Percentiles rank a stretch among this genome's conserved stretches.
These are phyloP conservation scores for Sisymbrium altissimum DNA, from an alignment of 345 rosid genomes.

Conservation along the genomic window DNA sequence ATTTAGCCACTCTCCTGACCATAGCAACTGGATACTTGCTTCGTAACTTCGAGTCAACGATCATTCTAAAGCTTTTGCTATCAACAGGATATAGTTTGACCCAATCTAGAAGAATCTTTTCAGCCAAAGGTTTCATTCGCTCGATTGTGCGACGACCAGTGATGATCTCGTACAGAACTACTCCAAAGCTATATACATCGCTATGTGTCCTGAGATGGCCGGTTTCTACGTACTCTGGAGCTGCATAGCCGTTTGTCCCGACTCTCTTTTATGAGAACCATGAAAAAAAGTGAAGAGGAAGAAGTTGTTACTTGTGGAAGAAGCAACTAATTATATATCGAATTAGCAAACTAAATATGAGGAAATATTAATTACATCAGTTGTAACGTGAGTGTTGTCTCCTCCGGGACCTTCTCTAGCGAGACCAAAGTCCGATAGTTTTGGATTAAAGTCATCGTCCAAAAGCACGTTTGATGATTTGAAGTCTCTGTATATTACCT, in stretches of 20 bases:
- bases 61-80: slow-evolving; percentile 63
- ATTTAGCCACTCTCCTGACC: slow-evolving; percentile 52
- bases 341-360: neutral
- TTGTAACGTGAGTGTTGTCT: slow-evolving; percentile 77
- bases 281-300: neutral
- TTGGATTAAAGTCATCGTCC: slow-evolving; percentile 56
- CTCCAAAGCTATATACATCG: slow-evolving; percentile 86
- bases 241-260: slow-evolving; percentile 95
- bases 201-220: slow-evolving; percentile 74
- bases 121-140: slow-evolving; percentile 51
- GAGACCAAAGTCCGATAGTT: slow-evolving; percentile 93
- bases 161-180: slow-evolving; percentile 88
- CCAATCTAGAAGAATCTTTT: slow-evolving; percentile 87
- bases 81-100: slow-evolving; percentile 72
- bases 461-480: slow-evolving; percentile 85
- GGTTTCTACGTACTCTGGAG: slow-evolving; percentile 83
- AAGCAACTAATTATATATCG: neutral
- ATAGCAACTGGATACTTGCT: slow-evolving; percentile 43
- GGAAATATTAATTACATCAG: slow-evolving; percentile 47
- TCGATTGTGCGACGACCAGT: slow-evolving; percentile 82
- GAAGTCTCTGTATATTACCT: slow-evolving; percentile 95
- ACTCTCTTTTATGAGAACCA: slow-evolving; percentile 51
- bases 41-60: slow-evolving; percentile 70
- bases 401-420: slow-evolving; percentile 95
- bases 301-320: slow-evolving; percentile 8